Percentiles rank a stretch among this genome's conserved stretches.
Conservation (phyloP, 352 stramenopile genomes). For the Lagenidium sp. region DNA sequence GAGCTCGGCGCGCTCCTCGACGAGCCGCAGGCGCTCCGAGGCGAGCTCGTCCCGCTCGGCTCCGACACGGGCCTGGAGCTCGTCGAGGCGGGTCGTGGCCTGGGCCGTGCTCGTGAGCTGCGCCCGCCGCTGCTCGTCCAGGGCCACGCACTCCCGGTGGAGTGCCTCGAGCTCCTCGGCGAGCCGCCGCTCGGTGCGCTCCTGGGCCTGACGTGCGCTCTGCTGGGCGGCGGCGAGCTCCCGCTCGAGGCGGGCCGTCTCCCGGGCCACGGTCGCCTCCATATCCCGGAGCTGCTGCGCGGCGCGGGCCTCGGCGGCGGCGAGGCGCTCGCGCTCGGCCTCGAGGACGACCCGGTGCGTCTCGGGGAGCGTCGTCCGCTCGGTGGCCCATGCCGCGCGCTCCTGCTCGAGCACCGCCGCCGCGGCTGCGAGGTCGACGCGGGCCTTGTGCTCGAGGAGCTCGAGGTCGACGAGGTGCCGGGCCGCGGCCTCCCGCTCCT, state of each 20-base stretch:
- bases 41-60: conserved; percentile 47
- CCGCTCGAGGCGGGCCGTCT: conserved; percentile 27
- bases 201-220: conserved; percentile 28
- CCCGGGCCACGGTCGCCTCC: conserved; percentile 31
- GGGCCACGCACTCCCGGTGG: conserved; percentile 47
- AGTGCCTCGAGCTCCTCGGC: conserved; percentile 59
- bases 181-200: conserved; percentile 49
- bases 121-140: conserved; percentile 67
- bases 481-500: conserved; percentile 29
- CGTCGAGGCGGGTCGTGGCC: conserved; percentile 42
- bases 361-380: conserved; percentile 52
- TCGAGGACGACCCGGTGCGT: conserved; percentile 42
- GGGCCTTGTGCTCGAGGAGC: conserved; percentile 48
- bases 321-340: conserved; percentile 52
- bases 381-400: conserved; percentile 21
- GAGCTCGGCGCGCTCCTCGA: conserved; percentile 48
- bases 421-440: conserved; percentile 32
- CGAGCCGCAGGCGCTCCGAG: conserved; percentile 34
- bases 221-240: conserved; percentile 28
- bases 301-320: conserved; percentile 45
- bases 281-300: conserved; percentile 40
- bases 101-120: conserved; percentile 43
- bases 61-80: conserved; percentile 64
- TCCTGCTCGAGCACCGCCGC: conserved; percentile 26
- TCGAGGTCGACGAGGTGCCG: conserved; percentile 43